Evolutionary conservation across 2,329 filamentous ascomycete species (phyloP), one percentile per base, ranked within the genome.

Genomic region (Phyllosticta citrichinensis): DNA sequence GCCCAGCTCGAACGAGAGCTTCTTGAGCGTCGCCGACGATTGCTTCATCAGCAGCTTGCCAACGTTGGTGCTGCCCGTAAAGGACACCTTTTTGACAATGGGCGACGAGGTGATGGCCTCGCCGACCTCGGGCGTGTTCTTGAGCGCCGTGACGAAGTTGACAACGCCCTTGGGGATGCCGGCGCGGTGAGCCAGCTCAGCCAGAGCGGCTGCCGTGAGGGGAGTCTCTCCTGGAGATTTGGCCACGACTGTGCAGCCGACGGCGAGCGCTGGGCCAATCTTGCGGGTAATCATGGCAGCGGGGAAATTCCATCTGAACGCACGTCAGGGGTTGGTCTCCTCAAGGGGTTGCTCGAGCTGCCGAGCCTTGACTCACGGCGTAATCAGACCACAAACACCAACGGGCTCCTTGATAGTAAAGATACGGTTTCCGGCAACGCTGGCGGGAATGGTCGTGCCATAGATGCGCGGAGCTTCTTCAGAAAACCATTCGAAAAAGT

Each of bases 151-250:
- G 62, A 99, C 81, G 61, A 97, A 80, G 75, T 97, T 97, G 65
- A 97, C 83, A 0, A 97, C 92, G 47, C 93, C 93, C 70, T 87
- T 87, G 51, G 94, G 93, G 30, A 97, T 87, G 17, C 94, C 93
- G 14, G 93, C 93, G 17, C 92, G 86, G 69, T 89, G 83, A 10
- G 87, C 90, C 50, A 97, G 83, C 75, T 96, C 92, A 0, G 90
- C 90, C 20, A 97, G 76, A 1, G 93, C 93, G 47, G 96, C 86
- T 0, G 91, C 86, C 24, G 92, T 96, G 72, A 93, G 94, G 0
- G 93, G 94, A 0, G 94, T 97, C 79, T 97, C 93, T 56, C 87
- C 87, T 1, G 93, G 92, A 17, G 91, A 88, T 75, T 99, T 99
- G 68, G 86, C 87, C 1, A 97, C 92, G 2, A 96, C 89, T 0